A percentile compares a stretch with the other conserved stretches of the same genome.
phyloP scores from a whole-genome alignment of 495 filamentous ascomycete species.

The Friedmanniomyces simplex region DNA sequence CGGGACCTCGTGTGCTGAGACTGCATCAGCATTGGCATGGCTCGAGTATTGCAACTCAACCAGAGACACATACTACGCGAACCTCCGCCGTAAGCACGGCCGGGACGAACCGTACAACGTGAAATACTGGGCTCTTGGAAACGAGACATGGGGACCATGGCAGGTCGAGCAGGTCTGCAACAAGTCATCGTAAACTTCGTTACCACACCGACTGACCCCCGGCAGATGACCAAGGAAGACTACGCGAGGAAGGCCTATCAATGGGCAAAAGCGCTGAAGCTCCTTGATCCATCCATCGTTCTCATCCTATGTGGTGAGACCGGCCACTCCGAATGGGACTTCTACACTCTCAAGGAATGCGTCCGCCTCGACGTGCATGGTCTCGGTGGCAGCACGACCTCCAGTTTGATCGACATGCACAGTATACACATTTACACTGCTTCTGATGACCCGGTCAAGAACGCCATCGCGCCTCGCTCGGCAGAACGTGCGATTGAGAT shows the following conservation, averaged over 20 bases:
- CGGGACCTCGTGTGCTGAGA: not conserved
- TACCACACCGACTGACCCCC: not conserved
- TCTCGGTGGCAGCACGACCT: slow-evolving; percentile 27
- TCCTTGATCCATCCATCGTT: slow-evolving; percentile 55
- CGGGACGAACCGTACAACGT: slow-evolving; percentile 61
- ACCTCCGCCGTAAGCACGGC: slow-evolving; percentile 61
- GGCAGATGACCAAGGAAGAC: slow-evolving; percentile 59
- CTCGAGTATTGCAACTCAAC: slow-evolving; percentile 72
- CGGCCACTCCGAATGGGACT: slow-evolving; percentile 59
- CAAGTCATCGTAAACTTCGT: no score
- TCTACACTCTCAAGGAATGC: slow-evolving; percentile 58
- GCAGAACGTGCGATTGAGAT: slow-evolving; percentile 70
- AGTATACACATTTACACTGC: slow-evolving; percentile 63
- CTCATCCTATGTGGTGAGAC: slow-evolving; percentile 65
- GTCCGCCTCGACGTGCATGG: slow-evolving; percentile 39
- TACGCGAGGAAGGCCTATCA: slow-evolving; percentile 68
- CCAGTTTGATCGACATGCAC: slow-evolving; percentile 53
- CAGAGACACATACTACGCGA: slow-evolving; percentile 66
- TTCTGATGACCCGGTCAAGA: slow-evolving; percentile 42
- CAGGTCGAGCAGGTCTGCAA: slow-evolving; percentile 44
- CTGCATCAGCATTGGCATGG: slow-evolving; percentile 48
- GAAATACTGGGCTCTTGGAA: slow-evolving; percentile 59
- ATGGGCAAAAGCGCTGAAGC: slow-evolving; percentile 69
- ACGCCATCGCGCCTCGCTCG: slow-evolving; percentile 55
- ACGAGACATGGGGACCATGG: slow-evolving; percentile 61